Percentiles rank a stretch among this genome's conserved stretches.
These are phyloP conservation scores for Malus hybrid DNA, from an alignment of 331 rosid species.

Conservation along the genomic window DNA sequence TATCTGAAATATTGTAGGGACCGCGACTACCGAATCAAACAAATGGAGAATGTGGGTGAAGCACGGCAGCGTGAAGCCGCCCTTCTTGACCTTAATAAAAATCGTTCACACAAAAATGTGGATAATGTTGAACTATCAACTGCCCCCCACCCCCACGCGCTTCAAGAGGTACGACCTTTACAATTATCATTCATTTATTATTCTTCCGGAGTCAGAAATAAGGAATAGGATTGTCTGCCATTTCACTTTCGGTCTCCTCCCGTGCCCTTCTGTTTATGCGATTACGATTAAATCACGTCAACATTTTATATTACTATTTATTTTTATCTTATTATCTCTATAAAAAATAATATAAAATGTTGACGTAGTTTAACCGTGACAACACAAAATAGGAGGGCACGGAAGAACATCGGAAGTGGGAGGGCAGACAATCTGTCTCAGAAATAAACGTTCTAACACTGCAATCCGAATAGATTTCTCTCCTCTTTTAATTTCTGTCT, in stretches of 20 bases:
- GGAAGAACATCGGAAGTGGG: too few relatives aligned
- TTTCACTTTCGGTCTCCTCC: neutral
- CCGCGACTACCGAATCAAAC: neutral
- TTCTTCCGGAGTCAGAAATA: neutral
- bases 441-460: too few relatives aligned
- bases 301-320: too few relatives aligned
- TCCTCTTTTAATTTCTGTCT: fast-evolving
- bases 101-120: neutral
- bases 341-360: too few relatives aligned
- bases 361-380: too few relatives aligned
- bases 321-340: too few relatives aligned
- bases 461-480: too few relatives aligned
- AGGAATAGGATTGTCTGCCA: neutral
- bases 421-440: too few relatives aligned
- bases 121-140: neutral
- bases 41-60: neutral
- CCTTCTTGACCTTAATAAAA: constrained; percentile 21
- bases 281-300: too few relatives aligned
- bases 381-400: too few relatives aligned
- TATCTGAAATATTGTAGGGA: too few relatives aligned
- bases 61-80: constrained; percentile 35
- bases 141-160: neutral
- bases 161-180: neutral
- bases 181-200: neutral
- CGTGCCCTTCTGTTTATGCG: too few relatives aligned